Percentiles rank a stretch among this genome's conserved stretches.
These are phyloP conservation scores for Lasiosphaeria ovina DNA, from an alignment of 495 filamentous ascomycete species.

Conservation along the genomic window DNA sequence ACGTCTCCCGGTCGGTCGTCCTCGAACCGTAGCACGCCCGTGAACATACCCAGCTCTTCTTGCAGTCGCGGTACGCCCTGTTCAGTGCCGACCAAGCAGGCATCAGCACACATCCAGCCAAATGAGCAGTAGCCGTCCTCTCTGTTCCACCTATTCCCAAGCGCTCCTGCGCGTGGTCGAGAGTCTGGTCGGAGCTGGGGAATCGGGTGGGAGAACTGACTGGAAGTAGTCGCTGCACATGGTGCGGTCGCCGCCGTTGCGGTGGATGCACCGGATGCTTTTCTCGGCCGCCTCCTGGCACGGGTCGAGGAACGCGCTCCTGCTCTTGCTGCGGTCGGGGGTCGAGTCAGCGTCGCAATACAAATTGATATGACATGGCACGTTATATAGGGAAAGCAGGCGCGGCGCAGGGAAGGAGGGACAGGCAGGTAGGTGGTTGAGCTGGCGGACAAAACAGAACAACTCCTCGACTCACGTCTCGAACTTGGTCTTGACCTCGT, in stretches of 20 bases:
- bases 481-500: conserved; percentile 46
- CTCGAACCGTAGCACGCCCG: neutral
- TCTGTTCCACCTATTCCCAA: neutral
- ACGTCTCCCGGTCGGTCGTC: too few species aligned
- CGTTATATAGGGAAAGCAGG: neutral
- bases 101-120: conserved; percentile 19
- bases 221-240: conserved; percentile 94
- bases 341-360: neutral
- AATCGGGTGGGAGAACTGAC: conserved; percentile 49
- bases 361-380: neutral
- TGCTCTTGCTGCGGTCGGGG: conserved; percentile 60
- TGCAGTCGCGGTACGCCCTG: conserved; percentile 91
- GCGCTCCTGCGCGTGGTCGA: too few species aligned
- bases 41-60: conserved; percentile 80
- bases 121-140: neutral
- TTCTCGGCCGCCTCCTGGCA: conserved; percentile 90
- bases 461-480: conserved; percentile 31
- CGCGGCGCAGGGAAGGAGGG: neutral
- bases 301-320: conserved; percentile 87
- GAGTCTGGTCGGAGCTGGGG: neutral
- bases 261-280: conserved; percentile 80
- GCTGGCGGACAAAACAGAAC: too few species aligned
- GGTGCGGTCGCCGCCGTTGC: conserved; percentile 79
- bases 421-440: neutral
- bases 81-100: neutral